Evolutionary conservation across 2,329 filamentous ascomycete species (phyloP), one percentile per base, ranked within the genome.

Genomic region (Scopulariopsis brevicaulis): DNA sequence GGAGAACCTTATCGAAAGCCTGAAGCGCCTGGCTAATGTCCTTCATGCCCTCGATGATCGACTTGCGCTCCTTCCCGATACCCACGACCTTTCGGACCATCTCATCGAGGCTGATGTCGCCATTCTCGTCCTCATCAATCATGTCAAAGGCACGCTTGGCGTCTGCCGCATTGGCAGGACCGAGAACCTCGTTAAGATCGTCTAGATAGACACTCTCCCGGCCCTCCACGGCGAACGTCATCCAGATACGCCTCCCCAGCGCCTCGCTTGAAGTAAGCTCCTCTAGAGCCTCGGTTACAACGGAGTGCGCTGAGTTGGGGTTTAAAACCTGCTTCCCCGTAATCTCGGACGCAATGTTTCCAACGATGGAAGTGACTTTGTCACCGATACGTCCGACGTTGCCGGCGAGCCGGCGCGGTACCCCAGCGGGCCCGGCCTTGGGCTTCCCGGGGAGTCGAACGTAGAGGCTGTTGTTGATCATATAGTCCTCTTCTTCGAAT

Each of bases 261-360:
- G 94, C 94, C 69, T 97, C 92, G 0, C 91, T 89, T 6, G 90
- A 89, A 60, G 81, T 79, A 51, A 82, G 84, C 73, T 90, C 93
- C 71, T 96, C 92, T 35, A 97, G 78, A 10, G 93, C 94, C 68
- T 95, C 85, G 14, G 95, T 78, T 5, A 97, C 90, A 54, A 97
- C 84, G 0, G 90, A 94, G 69, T 96, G 92, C 1, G 92, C 86
- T 5, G 91, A 89, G 66, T 89, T 93, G 15, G 90, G 87, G 71
- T 96, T 96, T 75, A 97, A 96, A 24, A 96, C 87, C 66, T 96
- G 85, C 74, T 95, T 96, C 63, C 94, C 94, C 0, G 94, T 96
- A 60, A 99, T 92, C 66, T 97, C 94, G 2, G 90, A 89, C 1
- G 94, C 93, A 55, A 97, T 84, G 65, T 96, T 95, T 25, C 94